Evolutionary conservation across 1,284 basidiomycete genomes (phyloP).

Genomic region (Moesziomyces globuligerus): DNA sequence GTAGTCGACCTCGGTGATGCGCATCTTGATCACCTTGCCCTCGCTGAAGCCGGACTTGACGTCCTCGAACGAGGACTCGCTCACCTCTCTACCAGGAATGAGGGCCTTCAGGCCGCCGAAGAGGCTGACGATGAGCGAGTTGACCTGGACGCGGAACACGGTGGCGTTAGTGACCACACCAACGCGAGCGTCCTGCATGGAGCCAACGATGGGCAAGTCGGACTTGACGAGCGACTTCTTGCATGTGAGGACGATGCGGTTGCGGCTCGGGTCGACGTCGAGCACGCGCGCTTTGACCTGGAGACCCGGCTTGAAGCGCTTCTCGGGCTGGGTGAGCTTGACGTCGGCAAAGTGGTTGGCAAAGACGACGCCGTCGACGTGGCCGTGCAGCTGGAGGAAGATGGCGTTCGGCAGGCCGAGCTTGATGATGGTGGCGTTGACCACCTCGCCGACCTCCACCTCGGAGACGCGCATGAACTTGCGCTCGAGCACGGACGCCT

Average conservation of each 20-base stretch:
- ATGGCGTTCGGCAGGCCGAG: conserved; percentile 58
- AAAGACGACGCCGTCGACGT: conserved; percentile 86
- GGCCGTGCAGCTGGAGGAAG: conserved; percentile 62
- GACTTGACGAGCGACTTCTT: conserved; percentile 92
- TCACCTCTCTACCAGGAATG: conserved; percentile 71
- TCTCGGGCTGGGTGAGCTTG: conserved; percentile 75
- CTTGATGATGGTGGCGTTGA: conserved; percentile 54
- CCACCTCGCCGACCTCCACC: conserved; percentile 69
- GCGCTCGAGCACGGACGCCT: conserved; percentile 83
- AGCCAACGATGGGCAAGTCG: conserved; percentile 71
- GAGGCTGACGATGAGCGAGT: conserved; percentile 61
- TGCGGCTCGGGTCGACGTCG: conserved; percentile 81
- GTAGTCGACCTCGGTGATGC: conserved; percentile 78
- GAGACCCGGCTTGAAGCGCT: conserved; percentile 86
- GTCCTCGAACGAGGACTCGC: conserved; percentile 48
- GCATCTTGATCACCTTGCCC: conserved; percentile 82
- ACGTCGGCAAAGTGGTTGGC: conserved; percentile 91
- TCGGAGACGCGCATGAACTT: conserved; percentile 87
- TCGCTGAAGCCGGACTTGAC: conserved; percentile 76
- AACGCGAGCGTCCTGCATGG: conserved; percentile 75
- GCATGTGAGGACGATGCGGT: conserved; percentile 85
- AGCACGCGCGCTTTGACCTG: conserved; percentile 90
- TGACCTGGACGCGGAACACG: conserved; percentile 70
- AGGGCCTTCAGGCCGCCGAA: conserved; percentile 89
- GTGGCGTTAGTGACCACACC: conserved; percentile 85